A percentile compares a stretch with the other conserved stretches of the same genome.
Conservation (phyloP, 2,329 filamentous ascomycete genomes). For the Fusarium tjaetaba region DNA sequence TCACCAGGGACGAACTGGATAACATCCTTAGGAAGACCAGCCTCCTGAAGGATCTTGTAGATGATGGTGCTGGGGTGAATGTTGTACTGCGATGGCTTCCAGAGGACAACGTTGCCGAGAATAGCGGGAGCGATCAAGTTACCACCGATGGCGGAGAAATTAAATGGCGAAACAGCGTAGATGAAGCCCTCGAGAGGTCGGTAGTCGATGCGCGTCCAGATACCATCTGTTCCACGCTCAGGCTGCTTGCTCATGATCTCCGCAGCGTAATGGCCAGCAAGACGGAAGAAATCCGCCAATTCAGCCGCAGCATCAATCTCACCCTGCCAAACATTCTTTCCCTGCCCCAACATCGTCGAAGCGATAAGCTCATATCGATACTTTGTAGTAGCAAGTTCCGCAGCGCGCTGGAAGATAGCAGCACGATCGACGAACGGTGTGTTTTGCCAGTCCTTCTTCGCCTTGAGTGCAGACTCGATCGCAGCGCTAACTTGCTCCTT, state of each 20-base stretch:
- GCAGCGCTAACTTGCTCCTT: constrained; percentile 57
- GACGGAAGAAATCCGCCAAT: constrained; percentile 89
- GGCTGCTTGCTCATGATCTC: constrained; percentile 52
- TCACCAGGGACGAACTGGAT: constrained; percentile 94
- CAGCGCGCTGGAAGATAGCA: constrained; percentile 93
- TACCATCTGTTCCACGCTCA: constrained; percentile 43
- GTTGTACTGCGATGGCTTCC: constrained; percentile 91
- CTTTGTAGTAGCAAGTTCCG: constrained; percentile 87
- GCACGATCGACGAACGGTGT: constrained; percentile 91
- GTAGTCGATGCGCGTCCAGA: constrained; percentile 79
- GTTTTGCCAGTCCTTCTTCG: constrained; percentile 83
- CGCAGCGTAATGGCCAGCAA: constrained; percentile 89
- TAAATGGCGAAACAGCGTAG: constrained; percentile 93
- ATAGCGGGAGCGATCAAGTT: constrained; percentile 86
- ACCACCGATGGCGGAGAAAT: constrained; percentile 93
- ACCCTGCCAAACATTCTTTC: constrained; percentile 98
- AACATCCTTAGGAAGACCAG: constrained; percentile 86
- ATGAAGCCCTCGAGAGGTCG: constrained; percentile 94
- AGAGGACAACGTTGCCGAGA: constrained; percentile 93
- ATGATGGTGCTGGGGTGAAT: constrained; percentile 89
- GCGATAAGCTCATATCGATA: constrained; percentile 98
- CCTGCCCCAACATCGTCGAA: constrained; percentile 93
- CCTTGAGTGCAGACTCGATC: constrained; percentile 84
- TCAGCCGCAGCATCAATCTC: constrained; percentile 97
- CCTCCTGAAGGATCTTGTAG: constrained; percentile 90